Percentiles rank a stretch among this genome's conserved stretches.
Evolutionary conservation across 2,329 filamentous ascomycete genomes (phyloP).

Genomic region (Atkinsonella texensis): DNA sequence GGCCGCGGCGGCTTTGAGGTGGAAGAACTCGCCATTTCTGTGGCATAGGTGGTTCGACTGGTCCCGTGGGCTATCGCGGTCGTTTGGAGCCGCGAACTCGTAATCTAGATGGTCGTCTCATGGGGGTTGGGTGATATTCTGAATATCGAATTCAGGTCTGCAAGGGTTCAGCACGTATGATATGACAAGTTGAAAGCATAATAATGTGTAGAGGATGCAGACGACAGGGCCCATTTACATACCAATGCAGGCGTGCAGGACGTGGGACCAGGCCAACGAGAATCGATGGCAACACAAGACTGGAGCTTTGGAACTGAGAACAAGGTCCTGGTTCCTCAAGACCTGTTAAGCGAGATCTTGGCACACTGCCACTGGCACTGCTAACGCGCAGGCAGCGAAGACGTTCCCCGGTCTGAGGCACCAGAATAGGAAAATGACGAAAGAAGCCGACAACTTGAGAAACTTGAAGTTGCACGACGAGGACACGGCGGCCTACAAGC

Average conservation of each 20-base stretch:
- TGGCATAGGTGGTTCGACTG: background rate
- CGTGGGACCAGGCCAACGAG: background rate
- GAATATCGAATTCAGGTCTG: slow-evolving; percentile 5
- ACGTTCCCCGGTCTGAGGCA: background rate
- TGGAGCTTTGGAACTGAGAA: background rate
- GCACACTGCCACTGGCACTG: background rate
- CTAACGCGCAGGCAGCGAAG: background rate
- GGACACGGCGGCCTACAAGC: slow-evolving; percentile 5
- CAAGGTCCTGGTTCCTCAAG: background rate
- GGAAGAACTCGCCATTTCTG: slow-evolving; percentile 19
- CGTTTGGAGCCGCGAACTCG: background rate
- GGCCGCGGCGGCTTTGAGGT: slow-evolving; percentile 18
- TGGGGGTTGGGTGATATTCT: background rate
- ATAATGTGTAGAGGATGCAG: slow-evolving; percentile 4
- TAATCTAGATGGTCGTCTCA: background rate
- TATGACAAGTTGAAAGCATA: slow-evolving; percentile 6
- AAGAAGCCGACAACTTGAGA: background rate
- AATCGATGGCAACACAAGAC: background rate
- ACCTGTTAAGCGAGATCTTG: background rate
- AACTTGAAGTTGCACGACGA: background rate
- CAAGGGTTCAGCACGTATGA: slow-evolving; percentile 1
- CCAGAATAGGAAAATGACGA: background rate
- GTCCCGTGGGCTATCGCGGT: slow-evolving; percentile 6
- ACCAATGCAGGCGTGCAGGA: background rate
- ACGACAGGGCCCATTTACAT: background rate